A percentile compares a stretch with the other conserved stretches of the same genome.
Conservation (phyloP, 2,329 filamentous ascomycete genomes). For the Nectriaceae sp. region DNA sequence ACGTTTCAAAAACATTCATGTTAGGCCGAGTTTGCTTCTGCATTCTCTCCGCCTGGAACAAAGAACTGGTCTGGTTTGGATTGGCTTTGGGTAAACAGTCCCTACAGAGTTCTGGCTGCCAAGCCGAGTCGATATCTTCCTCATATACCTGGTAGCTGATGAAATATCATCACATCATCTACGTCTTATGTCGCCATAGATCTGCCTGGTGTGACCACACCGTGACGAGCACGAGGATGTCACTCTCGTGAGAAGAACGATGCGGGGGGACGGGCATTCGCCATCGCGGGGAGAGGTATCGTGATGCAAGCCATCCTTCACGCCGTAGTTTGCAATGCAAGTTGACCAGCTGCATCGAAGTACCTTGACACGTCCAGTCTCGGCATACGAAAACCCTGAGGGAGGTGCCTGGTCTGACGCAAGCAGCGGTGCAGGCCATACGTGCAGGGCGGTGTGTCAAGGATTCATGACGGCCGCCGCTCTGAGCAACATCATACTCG, state of each 20-base stretch:
- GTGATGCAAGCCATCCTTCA: not conserved
- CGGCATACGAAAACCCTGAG: not conserved
- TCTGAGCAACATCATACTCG: too few relatives aligned
- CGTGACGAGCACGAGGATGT: too few relatives aligned
- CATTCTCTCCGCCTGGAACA: too few relatives aligned
- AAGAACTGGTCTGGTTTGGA: not conserved
- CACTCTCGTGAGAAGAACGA: not conserved
- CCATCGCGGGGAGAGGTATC: not conserved
- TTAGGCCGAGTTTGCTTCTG: not conserved
- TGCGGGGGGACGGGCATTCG: not conserved
- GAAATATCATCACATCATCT: not conserved
- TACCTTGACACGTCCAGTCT: not conserved
- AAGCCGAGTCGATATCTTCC: not conserved
- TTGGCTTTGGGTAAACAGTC: not conserved
- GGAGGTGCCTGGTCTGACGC: too few relatives aligned
- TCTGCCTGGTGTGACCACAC: not conserved
- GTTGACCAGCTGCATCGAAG: not conserved
- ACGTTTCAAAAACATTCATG: too few relatives aligned
- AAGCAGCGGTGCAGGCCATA: too few relatives aligned
- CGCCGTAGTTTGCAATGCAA: not conserved
- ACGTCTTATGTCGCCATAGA: not conserved
- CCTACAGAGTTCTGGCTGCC: not conserved
- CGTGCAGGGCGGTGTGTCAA: too few relatives aligned
- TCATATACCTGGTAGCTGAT: not conserved
- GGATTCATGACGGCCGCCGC: too few relatives aligned